A percentile compares a stretch with the other conserved stretches of the same genome.
These are phyloP conservation scores for Aureobasidium vineae DNA, from an alignment of 2,329 filamentous ascomycete species.

Conservation along the genomic window DNA sequence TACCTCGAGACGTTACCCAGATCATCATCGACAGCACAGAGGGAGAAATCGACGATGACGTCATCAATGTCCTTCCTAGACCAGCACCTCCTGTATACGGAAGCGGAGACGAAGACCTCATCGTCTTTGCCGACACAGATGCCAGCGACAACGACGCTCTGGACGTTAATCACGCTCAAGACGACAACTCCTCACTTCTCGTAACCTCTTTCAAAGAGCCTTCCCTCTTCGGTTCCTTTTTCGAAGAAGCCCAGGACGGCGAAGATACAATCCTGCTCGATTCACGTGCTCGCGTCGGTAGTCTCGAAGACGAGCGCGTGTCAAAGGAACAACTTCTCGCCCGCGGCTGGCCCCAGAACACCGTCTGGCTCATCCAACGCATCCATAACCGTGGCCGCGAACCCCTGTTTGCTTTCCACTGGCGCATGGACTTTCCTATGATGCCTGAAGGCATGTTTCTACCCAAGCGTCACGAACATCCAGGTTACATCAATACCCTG, in stretches of 20 bases:
- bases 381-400: conserved; percentile 57
- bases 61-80: background rate
- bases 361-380: conserved; percentile 54
- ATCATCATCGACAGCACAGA: background rate
- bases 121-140: conserved; percentile 8
- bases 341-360: conserved; percentile 52
- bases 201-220: background rate
- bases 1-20: background rate
- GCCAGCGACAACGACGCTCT: background rate
- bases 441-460: conserved; percentile 54
- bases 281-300: conserved; percentile 17
- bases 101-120: background rate
- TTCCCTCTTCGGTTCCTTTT: background rate
- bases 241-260: conserved; percentile 10
- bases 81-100: background rate
- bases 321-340: conserved; percentile 37
- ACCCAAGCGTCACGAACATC: background rate
- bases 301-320: conserved; percentile 18
- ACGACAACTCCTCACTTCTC: background rate
- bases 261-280: conserved; percentile 5
- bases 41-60: background rate
- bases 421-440: conserved; percentile 55
- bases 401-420: conserved; percentile 53
- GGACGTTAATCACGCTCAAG: background rate
- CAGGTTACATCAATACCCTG: conserved; percentile 48